These are phyloP conservation scores for Neltuma alba DNA, from an alignment of 306 rosid genomes.

Conservation along the genomic window DNA sequence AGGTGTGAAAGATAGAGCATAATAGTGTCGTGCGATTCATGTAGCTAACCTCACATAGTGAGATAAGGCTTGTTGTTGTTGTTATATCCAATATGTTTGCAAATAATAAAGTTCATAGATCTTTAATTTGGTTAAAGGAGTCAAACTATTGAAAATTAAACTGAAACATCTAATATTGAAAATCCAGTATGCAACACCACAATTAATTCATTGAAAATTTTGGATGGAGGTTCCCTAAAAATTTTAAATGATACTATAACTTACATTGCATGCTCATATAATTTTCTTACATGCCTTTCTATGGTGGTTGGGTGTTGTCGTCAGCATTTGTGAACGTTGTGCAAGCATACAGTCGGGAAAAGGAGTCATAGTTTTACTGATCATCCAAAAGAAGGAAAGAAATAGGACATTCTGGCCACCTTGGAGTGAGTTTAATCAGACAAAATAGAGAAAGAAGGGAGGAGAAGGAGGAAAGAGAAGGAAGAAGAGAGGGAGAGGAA, in stretches of 20 bases:
- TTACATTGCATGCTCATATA: constrained; percentile 7
- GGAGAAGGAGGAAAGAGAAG: no score
- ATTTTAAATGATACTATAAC: not conserved
- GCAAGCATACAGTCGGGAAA: constrained; percentile 90
- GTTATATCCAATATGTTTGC: not conserved
- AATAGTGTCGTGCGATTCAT: no score
- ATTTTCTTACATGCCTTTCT: constrained; percentile 26
- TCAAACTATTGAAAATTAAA: not conserved
- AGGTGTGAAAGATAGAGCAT: no score
- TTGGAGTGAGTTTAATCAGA: no score
- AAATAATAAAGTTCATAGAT: not conserved
- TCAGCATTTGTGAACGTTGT: constrained; percentile 93
- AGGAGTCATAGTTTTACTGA: constrained; percentile 73
- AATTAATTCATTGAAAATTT: constrained; percentile 8
- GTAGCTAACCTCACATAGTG: no score
- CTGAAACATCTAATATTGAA: not conserved
- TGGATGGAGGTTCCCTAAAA: not conserved
- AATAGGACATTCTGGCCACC: no score
- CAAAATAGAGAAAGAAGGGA: no score
- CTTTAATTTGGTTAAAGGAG: not conserved
- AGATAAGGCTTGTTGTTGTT: no score
- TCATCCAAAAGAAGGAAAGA: constrained; percentile 85
- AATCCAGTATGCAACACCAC: not conserved
- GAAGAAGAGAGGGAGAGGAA: no score
- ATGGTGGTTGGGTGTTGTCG: constrained; percentile 35